Conservation (phyloP, 2,329 filamentous ascomycete genomes). For the Fusarium odoratissimum region DNA sequence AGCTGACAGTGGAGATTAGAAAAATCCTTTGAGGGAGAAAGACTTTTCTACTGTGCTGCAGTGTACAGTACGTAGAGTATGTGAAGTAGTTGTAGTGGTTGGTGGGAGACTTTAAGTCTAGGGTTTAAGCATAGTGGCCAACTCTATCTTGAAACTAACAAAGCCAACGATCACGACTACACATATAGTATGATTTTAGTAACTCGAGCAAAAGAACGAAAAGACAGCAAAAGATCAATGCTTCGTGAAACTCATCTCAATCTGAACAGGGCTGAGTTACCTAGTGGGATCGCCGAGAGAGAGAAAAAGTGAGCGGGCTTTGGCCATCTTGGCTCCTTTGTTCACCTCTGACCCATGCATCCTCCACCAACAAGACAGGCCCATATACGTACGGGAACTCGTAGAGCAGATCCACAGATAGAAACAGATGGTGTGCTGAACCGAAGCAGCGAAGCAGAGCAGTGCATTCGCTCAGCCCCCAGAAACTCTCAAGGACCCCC, state of each 20-base stretch:
- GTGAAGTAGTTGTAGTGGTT: neutral
- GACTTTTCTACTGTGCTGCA: neutral
- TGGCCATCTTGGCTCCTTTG: slow-evolving; percentile 26
- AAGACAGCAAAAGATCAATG: neutral
- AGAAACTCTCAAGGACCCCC: neutral
- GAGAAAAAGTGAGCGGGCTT: neutral
- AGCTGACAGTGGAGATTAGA: slow-evolving; percentile 25
- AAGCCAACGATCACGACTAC: neutral
- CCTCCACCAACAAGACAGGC: slow-evolving; percentile 15
- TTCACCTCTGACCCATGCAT: slow-evolving; percentile 27
- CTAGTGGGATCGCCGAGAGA: slow-evolving; percentile 11
- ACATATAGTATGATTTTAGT: neutral
- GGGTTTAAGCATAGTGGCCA: slow-evolving; percentile 26
- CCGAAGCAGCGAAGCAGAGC: neutral
- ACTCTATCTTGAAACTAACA: slow-evolving; percentile 18
- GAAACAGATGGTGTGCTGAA: slow-evolving; percentile 17
- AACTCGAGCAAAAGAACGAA: neutral
- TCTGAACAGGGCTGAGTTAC: neutral
- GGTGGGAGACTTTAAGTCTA: neutral
- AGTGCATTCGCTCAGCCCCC: slow-evolving; percentile 32
- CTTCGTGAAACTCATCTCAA: neutral
- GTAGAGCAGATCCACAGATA: slow-evolving; percentile 3
- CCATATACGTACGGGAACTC: slow-evolving; percentile 16
- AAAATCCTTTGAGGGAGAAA: neutral
- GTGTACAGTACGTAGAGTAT: neutral